phyloP scores from a whole-genome alignment of 108 stramenopile species.

The Stephanodiscus triporus region DNA sequence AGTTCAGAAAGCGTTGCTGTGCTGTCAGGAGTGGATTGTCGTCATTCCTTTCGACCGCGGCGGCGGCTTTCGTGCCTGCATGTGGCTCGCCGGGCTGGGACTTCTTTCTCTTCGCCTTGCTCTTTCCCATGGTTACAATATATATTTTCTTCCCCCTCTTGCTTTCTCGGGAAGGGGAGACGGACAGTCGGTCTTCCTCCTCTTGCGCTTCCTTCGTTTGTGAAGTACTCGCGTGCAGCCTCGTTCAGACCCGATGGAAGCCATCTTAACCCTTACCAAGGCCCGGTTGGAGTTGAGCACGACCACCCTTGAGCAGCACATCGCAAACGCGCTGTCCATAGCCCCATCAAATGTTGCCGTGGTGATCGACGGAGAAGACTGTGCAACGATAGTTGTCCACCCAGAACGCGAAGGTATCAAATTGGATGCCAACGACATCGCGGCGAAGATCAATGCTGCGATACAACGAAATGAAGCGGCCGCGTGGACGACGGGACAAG shows the following conservation, averaged over 20 bases:
- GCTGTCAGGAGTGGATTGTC: constrained; percentile 60
- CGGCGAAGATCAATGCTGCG: neutral
- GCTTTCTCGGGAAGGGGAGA: too few relatives aligned
- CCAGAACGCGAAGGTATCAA: neutral
- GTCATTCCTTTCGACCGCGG: neutral
- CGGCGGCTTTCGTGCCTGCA: too few relatives aligned
- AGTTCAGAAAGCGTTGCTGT: constrained; percentile 55
- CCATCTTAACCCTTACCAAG: constrained; percentile 8
- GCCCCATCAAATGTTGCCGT: constrained; percentile 3
- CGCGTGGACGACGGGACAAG: constrained; percentile 5
- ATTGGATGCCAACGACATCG: neutral
- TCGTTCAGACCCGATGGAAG: too few relatives aligned
- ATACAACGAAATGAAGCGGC: constrained; percentile 11
- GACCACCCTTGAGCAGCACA: constrained; percentile 2
- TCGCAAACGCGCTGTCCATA: constrained; percentile 13
- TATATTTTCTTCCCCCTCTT: too few relatives aligned
- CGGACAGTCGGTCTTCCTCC: too few relatives aligned
- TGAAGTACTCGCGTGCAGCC: too few relatives aligned
- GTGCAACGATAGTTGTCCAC: constrained; percentile 11
- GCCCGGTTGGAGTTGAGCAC: constrained; percentile 16
- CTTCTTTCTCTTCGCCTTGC: too few relatives aligned
- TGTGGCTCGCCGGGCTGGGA: too few relatives aligned
- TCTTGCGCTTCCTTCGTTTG: too few relatives aligned
- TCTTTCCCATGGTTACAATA: too few relatives aligned
- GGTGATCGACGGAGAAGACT: constrained; percentile 2